A percentile compares a stretch with the other conserved stretches of the same genome.
These are phyloP conservation scores for Lavandula angustifolia DNA, from an alignment of 257 asterid genomes.

Conservation along the genomic window DNA sequence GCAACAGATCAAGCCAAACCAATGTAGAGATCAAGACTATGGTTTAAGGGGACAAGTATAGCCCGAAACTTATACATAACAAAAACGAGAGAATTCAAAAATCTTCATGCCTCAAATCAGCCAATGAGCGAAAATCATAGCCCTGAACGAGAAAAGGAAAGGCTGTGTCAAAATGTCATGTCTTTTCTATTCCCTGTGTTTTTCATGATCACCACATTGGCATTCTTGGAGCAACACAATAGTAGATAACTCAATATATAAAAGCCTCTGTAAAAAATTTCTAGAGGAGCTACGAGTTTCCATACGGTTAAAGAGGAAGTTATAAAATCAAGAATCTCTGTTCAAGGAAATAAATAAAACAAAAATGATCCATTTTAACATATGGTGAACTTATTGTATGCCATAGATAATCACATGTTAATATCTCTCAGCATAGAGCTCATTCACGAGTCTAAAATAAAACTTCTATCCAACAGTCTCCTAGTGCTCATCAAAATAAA, in stretches of 20 bases:
- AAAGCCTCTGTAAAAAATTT: background rate
- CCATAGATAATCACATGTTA: conserved; percentile 22
- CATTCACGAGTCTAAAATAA: conserved; percentile 40
- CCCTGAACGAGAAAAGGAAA: conserved; percentile 48
- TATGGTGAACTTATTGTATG: conserved; percentile 23
- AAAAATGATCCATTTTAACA: conserved; percentile 21
- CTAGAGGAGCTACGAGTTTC: background rate
- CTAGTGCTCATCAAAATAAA: conserved; percentile 47
- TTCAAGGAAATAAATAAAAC: conserved; percentile 23
- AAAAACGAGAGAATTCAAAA: conserved; percentile 35
- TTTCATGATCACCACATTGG: conserved; percentile 17
- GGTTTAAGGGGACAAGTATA: conserved; percentile 20
- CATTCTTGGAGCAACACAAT: conserved; percentile 10
- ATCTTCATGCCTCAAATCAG: conserved; percentile 49
- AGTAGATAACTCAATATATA: conserved; percentile 11
- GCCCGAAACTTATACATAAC: conserved; percentile 26
- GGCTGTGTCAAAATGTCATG: conserved; percentile 41
- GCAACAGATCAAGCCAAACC: conserved; percentile 23
- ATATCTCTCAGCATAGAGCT: conserved; percentile 28
- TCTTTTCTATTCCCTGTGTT: background rate
- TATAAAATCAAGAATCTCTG: conserved; percentile 26
- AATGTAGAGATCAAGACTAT: conserved; percentile 19
- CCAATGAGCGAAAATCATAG: conserved; percentile 52
- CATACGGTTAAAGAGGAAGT: conserved; percentile 2
- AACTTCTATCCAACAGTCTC: conserved; percentile 42